phyloP scores from a whole-genome alignment of 108 stramenopile genomes.

The Nannochloropsis gaditana region DNA sequence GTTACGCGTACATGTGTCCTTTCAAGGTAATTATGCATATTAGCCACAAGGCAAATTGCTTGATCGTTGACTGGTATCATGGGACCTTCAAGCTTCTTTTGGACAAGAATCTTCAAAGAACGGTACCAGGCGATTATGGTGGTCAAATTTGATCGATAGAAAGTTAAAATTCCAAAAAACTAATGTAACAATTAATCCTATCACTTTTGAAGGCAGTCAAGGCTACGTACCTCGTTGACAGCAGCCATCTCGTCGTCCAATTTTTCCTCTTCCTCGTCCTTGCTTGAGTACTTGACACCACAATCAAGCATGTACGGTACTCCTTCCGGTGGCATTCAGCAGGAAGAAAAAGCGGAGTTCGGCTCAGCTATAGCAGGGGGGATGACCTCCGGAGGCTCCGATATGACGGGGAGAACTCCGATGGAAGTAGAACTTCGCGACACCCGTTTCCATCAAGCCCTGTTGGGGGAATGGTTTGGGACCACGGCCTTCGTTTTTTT shows the following conservation, averaged over 20 bases:
- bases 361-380: neutral
- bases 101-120: too few relatives aligned
- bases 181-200: too few relatives aligned
- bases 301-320: neutral
- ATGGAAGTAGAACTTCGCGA: constrained; percentile 13
- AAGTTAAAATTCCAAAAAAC: too few relatives aligned
- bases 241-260: neutral
- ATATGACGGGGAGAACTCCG: neutral
- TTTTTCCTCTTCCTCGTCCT: constrained; percentile 13
- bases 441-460: neutral
- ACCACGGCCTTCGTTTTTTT: constrained; percentile 8
- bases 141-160: too few relatives aligned
- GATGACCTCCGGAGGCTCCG: neutral
- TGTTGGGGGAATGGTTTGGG: neutral
- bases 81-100: too few relatives aligned
- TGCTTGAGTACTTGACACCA: constrained; percentile 5
- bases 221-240: too few relatives aligned
- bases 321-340: neutral
- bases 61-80: too few relatives aligned
- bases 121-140: too few relatives aligned
- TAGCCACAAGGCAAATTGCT: too few relatives aligned
- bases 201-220: too few relatives aligned
- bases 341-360: neutral
- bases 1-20: too few relatives aligned
- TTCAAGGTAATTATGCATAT: too few relatives aligned